Percentiles rank a stretch among this genome's conserved stretches.
Conservation (phyloP, 371 early-diverging fungal genomes). For the Mortierella sp. region DNA sequence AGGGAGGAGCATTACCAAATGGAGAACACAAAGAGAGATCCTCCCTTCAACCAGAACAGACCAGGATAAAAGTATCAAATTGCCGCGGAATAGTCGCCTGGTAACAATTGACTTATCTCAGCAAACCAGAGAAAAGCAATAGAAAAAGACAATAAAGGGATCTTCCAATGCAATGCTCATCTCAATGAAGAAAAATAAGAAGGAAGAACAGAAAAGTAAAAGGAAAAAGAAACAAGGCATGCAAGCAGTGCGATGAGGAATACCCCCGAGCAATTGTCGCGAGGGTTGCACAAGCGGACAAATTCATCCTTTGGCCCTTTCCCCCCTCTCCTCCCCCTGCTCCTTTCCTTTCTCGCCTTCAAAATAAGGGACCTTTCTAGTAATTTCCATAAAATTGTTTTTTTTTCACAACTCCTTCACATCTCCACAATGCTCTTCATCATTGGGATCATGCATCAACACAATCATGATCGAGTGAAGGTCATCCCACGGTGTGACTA, state of each 20-base stretch:
- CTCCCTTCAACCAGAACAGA: background rate
- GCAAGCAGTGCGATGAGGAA: background rate
- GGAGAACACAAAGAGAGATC: background rate
- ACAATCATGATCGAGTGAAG: background rate
- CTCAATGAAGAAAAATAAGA: background rate
- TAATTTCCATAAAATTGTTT: too few relatives aligned
- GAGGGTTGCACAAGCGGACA: constrained; percentile 2
- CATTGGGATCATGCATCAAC: background rate
- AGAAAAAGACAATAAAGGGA: background rate
- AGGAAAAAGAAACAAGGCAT: background rate
- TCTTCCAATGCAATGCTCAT: background rate
- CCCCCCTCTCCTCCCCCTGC: background rate
- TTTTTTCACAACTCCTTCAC: background rate
- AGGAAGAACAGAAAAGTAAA: background rate
- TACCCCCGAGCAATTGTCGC: too few relatives aligned
- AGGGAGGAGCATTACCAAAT: background rate
- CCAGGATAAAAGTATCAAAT: background rate
- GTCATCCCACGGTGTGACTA: background rate
- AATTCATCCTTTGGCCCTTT: background rate
- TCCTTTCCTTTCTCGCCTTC: background rate
- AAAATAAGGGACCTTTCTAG: too few relatives aligned
- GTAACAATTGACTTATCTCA: background rate
- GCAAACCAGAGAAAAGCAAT: background rate
- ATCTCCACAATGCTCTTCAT: background rate
- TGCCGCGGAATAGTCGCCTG: background rate